Conservation (phyloP, 2,329 filamentous ascomycete species). For the Xenosphaeropsis pyriputrescens region DNA sequence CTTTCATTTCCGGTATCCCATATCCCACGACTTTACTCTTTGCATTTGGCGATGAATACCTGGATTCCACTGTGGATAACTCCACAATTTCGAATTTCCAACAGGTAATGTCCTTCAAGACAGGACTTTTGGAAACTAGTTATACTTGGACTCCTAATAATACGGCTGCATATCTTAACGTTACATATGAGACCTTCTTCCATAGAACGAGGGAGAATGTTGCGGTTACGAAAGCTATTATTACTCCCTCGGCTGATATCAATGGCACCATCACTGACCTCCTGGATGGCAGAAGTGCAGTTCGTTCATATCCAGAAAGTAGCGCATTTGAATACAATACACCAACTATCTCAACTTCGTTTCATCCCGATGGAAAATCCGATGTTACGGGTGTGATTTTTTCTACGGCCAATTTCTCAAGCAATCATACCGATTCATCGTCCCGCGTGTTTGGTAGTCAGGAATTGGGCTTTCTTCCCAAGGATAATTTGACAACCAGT, state of each 20-base stretch:
- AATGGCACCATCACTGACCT: constrained; percentile 50
- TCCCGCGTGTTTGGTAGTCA: constrained; percentile 6
- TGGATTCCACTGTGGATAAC: constrained; percentile 45
- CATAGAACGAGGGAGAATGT: constrained; percentile 19
- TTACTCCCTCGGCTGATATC: constrained; percentile 35
- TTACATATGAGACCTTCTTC: constrained; percentile 48
- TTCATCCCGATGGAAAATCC: constrained; percentile 43
- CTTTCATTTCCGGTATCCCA: constrained; percentile 55
- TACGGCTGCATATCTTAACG: constrained; percentile 31
- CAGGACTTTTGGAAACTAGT: constrained; percentile 46
- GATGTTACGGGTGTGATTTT: constrained; percentile 48
- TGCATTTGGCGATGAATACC: constrained; percentile 34
- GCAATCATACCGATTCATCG: constrained; percentile 20
- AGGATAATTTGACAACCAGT: constrained; percentile 44
- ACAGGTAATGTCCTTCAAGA: constrained; percentile 46
- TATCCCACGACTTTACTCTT: constrained; percentile 50
- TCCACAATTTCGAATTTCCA: constrained; percentile 43
- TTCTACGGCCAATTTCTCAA: constrained; percentile 27
- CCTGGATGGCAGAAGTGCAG: constrained; percentile 53
- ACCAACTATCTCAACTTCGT: constrained; percentile 45
- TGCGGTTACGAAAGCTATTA: constrained; percentile 35
- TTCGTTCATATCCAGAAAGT: constrained; percentile 41
- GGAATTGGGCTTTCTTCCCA: constrained; percentile 26
- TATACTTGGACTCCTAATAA: constrained; percentile 48
- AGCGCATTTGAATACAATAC: constrained; percentile 36